Percentiles rank a stretch among this genome's conserved stretches.
These are phyloP conservation scores for Lathyrus aphaca DNA, from an alignment of 306 rosid species.

Conservation along the genomic window DNA sequence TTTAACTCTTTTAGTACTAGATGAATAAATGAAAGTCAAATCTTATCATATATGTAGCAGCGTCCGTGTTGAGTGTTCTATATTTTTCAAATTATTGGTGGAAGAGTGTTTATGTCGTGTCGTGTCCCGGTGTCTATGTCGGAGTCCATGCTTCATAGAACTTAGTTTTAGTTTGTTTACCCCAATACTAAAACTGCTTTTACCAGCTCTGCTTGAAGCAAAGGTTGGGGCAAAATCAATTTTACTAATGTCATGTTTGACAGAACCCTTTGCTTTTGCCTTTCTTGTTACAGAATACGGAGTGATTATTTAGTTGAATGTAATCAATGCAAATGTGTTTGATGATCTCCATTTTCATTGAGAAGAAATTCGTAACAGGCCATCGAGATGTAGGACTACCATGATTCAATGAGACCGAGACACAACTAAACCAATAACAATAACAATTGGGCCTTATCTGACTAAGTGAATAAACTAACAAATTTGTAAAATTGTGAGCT, in stretches of 20 bases:
- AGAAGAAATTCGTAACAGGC: conserved; percentile 10
- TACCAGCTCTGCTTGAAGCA: neutral
- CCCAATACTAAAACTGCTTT: neutral
- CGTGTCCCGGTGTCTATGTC: neutral
- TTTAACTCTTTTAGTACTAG: no score
- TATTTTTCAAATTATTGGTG: no score
- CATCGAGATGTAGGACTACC: no score
- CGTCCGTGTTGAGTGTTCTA: no score
- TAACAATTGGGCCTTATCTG: no score
- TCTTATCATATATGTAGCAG: no score
- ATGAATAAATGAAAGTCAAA: no score
- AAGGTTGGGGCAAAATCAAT: neutral
- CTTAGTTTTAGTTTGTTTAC: neutral
- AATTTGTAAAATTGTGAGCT: conserved; percentile 5
- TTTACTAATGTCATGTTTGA: neutral
- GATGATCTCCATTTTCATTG: no score
- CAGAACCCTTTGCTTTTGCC: neutral
- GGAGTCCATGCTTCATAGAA: neutral
- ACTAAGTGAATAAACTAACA: neutral
- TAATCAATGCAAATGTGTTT: no score
- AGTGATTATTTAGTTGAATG: neutral
- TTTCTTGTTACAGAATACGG: neutral
- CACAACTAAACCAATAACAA: neutral
- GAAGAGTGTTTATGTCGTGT: no score
- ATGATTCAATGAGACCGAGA: neutral